Base-by-base conservation (phyloP, 73 alveolate genomes). In the Tetrahymena thermophila region DNA sequence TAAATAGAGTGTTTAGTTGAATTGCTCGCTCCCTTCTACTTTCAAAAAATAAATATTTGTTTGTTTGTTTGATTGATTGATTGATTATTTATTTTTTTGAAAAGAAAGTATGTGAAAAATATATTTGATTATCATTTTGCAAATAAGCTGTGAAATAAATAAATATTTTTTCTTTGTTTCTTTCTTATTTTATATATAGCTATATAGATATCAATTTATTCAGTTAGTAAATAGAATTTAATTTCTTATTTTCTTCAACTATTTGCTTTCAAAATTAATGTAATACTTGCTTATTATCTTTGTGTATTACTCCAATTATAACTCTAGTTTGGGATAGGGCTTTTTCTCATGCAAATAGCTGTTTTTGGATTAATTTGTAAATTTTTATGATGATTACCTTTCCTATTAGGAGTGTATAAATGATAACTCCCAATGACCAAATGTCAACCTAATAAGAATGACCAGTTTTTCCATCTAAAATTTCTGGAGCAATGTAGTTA, bases 401-500 rank as follows among this genome's bases (percentile, higher is more conserved):
- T 95, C 96, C 97, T 37, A 94, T 97, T 40, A 84, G 43, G 93
- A 98, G 94, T 57, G 99, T 97, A 96, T 97, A 98, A 71, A 98
- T 89, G 11, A 98, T 94, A 84, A 98, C 98, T 28, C 99, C 99
- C 94, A 98, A 96, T 35, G 98, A 97, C 99, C 99, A 98, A 13
- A 98, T 96, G 96, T 98, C 99, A 25, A 97, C 97, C 95, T 98
- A 98, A 94, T 95, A 98, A 31, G 98, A 96, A 93, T 98, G 98
- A 35, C 98, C 97, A 23, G 94, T 93, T 43, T 95, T 97, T 35
- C 97, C 96, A 94, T 96, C 97, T 71, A 97, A 96, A 58, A 98
- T 98, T 97, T 98, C 99, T 3, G 99, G 99, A 8, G 99, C 99
- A 9, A 98, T 98, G 94, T 98, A 98, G 96, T 98, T 98, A 11